A percentile compares a stretch with the other conserved stretches of the same genome.
Conservation (phyloP, 352 stramenopile species). For the Globisporangium heterothallicum region DNA sequence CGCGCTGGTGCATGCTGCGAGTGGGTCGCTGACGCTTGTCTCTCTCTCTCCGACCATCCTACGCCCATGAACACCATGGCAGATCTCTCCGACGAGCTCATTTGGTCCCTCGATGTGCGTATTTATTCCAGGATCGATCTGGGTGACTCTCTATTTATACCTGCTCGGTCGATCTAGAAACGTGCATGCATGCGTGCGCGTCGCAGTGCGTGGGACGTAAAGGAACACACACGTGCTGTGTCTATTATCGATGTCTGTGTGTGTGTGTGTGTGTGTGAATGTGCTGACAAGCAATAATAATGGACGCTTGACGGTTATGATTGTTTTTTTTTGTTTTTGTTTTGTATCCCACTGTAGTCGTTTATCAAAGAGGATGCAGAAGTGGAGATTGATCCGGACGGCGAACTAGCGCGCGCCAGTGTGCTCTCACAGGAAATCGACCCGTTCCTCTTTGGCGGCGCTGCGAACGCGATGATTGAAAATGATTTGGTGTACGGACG, state of each 20-base stretch:
- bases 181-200: no score
- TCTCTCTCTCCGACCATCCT: neutral
- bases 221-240: neutral
- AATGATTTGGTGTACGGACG: conserved; percentile 45
- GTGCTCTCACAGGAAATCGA: conserved; percentile 38
- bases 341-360: conserved; percentile 17
- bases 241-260: neutral
- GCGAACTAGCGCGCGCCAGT: conserved; percentile 33
- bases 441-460: conserved; percentile 10
- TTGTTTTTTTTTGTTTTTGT: conserved; percentile 5
- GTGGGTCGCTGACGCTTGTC: neutral
- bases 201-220: no score
- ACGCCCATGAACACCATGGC: conserved; percentile 26
- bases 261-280: neutral
- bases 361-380: conserved; percentile 37
- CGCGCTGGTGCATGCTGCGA: conserved; percentile 10
- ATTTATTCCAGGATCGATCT: neutral
- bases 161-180: no score
- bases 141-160: conserved; percentile 2
- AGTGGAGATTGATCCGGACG: conserved; percentile 22
- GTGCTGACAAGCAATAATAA: conserved; percentile 1
- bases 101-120: conserved; percentile 69
- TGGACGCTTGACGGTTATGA: conserved; percentile 6
- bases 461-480: conserved; percentile 18
- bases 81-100: conserved; percentile 64